Evolutionary conservation across 2,329 filamentous ascomycete genomes (phyloP), one percentile per base, ranked within the genome.

Genomic region (Myriosclerotinia curreyana): DNA sequence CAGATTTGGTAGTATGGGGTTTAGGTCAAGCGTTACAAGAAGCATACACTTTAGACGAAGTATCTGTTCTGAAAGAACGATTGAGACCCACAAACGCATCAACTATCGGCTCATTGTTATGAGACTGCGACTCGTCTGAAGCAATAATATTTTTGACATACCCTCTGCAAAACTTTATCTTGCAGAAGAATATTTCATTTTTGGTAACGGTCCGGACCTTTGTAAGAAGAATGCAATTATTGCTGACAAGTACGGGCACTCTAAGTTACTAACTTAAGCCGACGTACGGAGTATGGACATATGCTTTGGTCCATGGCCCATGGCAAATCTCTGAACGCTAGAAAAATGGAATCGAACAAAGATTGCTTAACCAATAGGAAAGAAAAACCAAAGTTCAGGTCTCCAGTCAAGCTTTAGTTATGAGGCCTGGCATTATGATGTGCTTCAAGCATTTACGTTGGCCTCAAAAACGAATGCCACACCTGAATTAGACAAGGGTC

Each of bases 141-240:
- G 34, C 2, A 9, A 46, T 17, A 9, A 58, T n/a, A n/a, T 31
- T 31, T 22, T 36, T 7, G 5, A 22, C 8, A 46, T 6, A 34
- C 2, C 25, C 28, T 58, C 8, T 2, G 40, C 28, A 56, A 95
- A 92, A 74, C 83, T 83, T 65, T 82, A 86, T 62, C 83, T 97
- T 66, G 95, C 92, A 2, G 80, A 86, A 64, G 85, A 90, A 69
- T 99, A 98, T 76, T 83, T 83, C 31, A 89, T 97, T 17, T 93
- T 95, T 74, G 92, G 92, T 4, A 86, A 92, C 66, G 89, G 90
- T 0, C 84, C 86, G n/a, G 84, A 89, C 46, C 86, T 96, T 4
- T 98, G 94, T 75, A 81, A 84, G 52, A 89, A 96, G 71, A 99
- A 99, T 75, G 91, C 92, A 11, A 77, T 78, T 1, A 86, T 96